Evolutionary conservation across 2,329 filamentous ascomycete genomes (phyloP), one percentile per base, ranked within the genome.

Genomic region (Cladosporium sp.): DNA sequence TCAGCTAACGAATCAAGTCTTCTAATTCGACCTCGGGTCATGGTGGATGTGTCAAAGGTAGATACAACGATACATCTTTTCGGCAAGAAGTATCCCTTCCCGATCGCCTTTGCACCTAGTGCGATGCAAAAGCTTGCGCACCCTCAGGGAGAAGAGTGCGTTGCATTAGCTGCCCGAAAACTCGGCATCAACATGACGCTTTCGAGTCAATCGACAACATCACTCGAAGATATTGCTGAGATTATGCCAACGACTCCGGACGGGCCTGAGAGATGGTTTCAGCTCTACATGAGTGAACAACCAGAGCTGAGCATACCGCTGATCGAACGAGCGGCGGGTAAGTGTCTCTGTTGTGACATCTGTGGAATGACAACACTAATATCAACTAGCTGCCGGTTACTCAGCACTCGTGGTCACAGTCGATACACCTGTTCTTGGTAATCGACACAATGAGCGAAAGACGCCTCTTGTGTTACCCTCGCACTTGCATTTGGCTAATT

Each of bases 241-340:
- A 80, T 80, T 28, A 81, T 88, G 72, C 70, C 74, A 0, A 53
- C n/a, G 21, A 62, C 46, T 3, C 31, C 46, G 2, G 44, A 53
- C 12, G 59, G 59, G 26, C 59, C 59, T 2, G 59, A 62, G 29
- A 33, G 59, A 31, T 62, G 59, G 59, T 62, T 62, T 21, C 86
- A 88, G 71, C 78, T 87, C 60, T 85, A 82, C 69, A 76, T 86
- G n/a, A 77, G 86, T 60, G 82, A 83, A 69, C 81, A 86, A 71
- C 77, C 83, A 72, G 83, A 66, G 80, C 83, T 59, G 79, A 86
- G 73, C 74, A 80, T 81, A 66, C 68, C 78, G 71, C 60, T 75
- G 33, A 73, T 78, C 44, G 23, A 55, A 69, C 44, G 59, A 49
- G 59, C 59, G 3, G 46, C 59, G 6, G 40, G 56, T 46, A 31